Conservation (phyloP, 352 stramenopile species). For the Phytophthora crassamura region DNA sequence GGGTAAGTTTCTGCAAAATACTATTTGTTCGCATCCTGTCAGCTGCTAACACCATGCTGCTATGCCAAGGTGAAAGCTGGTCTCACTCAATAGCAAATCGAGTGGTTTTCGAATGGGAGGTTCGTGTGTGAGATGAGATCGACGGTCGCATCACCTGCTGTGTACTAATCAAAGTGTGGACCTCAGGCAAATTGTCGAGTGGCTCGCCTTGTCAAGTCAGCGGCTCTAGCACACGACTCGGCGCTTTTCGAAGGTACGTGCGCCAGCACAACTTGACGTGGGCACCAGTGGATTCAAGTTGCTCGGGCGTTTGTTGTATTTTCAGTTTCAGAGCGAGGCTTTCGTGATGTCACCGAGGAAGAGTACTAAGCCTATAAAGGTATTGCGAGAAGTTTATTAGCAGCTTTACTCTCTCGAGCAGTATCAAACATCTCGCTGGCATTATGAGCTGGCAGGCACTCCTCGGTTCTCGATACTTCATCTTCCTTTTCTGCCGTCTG, state of each 20-base stretch:
- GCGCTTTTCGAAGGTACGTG: slow-evolving; percentile 51
- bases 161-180: not conserved
- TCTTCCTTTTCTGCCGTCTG: no score
- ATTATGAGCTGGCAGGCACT: no score
- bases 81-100: slow-evolving; percentile 70
- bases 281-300: no score
- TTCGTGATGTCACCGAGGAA: slow-evolving; percentile 30
- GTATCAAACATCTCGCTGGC: no score
- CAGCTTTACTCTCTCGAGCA: not conserved
- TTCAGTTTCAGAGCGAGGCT: slow-evolving; percentile 37
- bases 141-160: not conserved
- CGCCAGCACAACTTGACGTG: not conserved
- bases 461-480: not conserved
- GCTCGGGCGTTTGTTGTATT: not conserved
- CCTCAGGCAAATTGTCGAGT: slow-evolving; percentile 46
- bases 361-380: slow-evolving; percentile 20
- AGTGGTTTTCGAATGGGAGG: slow-evolving; percentile 72
- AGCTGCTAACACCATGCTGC: not conserved
- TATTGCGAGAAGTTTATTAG: not conserved
- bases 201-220: slow-evolving; percentile 60
- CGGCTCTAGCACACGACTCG: slow-evolving; percentile 41
- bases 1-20: slow-evolving; percentile 15
- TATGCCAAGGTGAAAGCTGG: slow-evolving; percentile 69
- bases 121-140: slow-evolving; percentile 25
- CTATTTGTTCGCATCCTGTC: not conserved